Evolutionary conservation across 345 rosid species (phyloP), one percentile per base, ranked within the genome.

Genomic region (Salix arbutifolia): DNA sequence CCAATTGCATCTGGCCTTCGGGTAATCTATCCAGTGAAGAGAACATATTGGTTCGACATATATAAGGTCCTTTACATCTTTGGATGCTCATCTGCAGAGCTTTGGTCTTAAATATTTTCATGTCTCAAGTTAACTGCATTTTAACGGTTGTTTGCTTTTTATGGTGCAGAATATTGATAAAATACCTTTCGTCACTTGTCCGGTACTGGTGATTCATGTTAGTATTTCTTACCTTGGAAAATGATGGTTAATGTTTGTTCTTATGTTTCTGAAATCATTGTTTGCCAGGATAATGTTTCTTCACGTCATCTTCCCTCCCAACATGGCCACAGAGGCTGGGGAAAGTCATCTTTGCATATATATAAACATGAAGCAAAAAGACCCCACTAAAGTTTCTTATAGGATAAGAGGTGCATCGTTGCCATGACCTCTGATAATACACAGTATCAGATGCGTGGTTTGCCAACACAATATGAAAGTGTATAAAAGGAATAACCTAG

Each of bases 31-130:
- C 95, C 99, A 3, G 97, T 95, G 69, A 95, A 91, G 76, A 85
- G 90, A 69, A 91, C 96, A 8, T 95, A 93, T 85, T 95, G 99
- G 97, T 95, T 95, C 26, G 97, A 95, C 86, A 95, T 93, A 70
- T 95, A 89, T 78, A 93, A 95, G 94, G 97, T 89, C 70, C 69
- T 73, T 67, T 48, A 30, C 19, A 30, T 26, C 33, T 13, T 62
- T 16, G 6, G 18, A 30, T 75, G 65, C 46, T 65, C 48, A 40
- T 38, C 64, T 71, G 46, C 61, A 25, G n/a, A 40, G 12, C 42
- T 18, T 73, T 40, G 10, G 53, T 25, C 23, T 35, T 37, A 12
- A 71, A 8, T 23, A 0, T 35, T 79, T 53, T 67, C 18, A 14
- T 10, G 16, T 10, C 19, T 2, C 37, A 72, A 33, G 52, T 30